Conservation (phyloP, 768 basidiomycete species). For the Leccinum subgranulosum region DNA sequence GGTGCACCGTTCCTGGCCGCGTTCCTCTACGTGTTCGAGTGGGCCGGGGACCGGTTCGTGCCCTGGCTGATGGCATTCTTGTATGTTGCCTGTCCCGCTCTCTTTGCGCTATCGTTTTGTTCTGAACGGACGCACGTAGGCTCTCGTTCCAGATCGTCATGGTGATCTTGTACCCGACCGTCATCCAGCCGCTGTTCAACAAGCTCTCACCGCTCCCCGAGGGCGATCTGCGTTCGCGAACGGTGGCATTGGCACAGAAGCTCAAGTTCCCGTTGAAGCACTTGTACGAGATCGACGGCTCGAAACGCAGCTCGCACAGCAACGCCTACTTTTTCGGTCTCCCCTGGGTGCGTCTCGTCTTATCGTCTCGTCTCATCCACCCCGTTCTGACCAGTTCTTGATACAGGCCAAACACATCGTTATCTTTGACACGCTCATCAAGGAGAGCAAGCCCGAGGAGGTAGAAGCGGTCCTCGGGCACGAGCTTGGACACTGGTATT, state of each 20-base stretch:
- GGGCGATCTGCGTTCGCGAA: conserved; percentile 73
- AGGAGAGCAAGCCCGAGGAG: conserved; percentile 85
- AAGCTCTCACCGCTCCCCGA: conserved; percentile 83
- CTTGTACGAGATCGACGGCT: conserved; percentile 96
- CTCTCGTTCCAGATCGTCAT: conserved; percentile 80
- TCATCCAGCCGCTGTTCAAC: conserved; percentile 97
- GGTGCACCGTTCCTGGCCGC: conserved; percentile 84
- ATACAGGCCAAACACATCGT: conserved; percentile 87
- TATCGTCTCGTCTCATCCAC: neutral
- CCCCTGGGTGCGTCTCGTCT: conserved; percentile 67
- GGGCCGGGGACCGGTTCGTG: conserved; percentile 92
- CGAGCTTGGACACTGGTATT: conserved; percentile 96
- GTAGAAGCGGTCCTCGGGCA: conserved; percentile 98
- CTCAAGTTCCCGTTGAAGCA: conserved; percentile 94
- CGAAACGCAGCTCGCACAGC: conserved; percentile 90
- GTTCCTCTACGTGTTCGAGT: conserved; percentile 87
- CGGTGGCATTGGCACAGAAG: conserved; percentile 72
- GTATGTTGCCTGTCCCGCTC: conserved; percentile 41
- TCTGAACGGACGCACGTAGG: conserved; percentile 36
- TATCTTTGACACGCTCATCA: conserved; percentile 95
- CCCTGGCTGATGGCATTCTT: conserved; percentile 93
- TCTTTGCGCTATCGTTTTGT: neutral
- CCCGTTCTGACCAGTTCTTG: neutral
- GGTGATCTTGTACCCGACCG: conserved; percentile 76
- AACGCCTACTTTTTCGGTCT: conserved; percentile 99